Base-by-base conservation (phyloP, 78 protist species). In the Dictyostelium intermedium region DNA sequence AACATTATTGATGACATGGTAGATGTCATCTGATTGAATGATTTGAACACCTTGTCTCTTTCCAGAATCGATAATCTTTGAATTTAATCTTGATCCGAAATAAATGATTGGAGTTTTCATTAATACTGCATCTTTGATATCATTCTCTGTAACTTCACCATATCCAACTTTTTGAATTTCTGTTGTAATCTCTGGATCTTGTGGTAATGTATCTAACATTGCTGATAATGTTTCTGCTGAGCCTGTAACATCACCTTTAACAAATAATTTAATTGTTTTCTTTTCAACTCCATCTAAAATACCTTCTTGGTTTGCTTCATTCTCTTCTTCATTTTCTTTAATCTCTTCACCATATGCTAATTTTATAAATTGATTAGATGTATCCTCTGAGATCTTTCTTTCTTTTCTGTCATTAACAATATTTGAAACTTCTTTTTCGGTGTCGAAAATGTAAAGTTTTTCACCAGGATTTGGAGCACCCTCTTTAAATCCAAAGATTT, bases 171-270 rank as follows among this genome's bases (percentile, higher is more conserved):
- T 83, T 56, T 84, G 30, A n/a, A 92, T 23, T 1, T 82, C 37
- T 32, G 11, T 35, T 6, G 14, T 25, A 32, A 82, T 92, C 23
- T 86, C 96, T 18, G 45, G 73, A 45, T 92, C 96, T 16, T 84
- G 10, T 35, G 92, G 92, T 14, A 92, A 23, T 25, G 53, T 20
- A 7, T 14, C 6, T 23, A 82, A 23, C 30, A 80, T 74, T 35
- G 84, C 13, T 3, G 20, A 6, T 5, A 92, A 56, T 3, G 96
- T 92, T 23, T 92, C 96, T 0, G 82, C 76, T 20, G 91, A 63
- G 2, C 96, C 96, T 39, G 81, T 91, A 20, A 85, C 85, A 50
- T 86, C 96, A 20, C 91, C 91, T 80, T 92, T 92, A 9, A 84
- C 53, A 84, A 32, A 81, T 2, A 92, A 53, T 27, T 84, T 78